Evolutionary conservation across 1,139 yeast species (phyloP).

Genomic region (Scheffersomyces lignicola): DNA sequence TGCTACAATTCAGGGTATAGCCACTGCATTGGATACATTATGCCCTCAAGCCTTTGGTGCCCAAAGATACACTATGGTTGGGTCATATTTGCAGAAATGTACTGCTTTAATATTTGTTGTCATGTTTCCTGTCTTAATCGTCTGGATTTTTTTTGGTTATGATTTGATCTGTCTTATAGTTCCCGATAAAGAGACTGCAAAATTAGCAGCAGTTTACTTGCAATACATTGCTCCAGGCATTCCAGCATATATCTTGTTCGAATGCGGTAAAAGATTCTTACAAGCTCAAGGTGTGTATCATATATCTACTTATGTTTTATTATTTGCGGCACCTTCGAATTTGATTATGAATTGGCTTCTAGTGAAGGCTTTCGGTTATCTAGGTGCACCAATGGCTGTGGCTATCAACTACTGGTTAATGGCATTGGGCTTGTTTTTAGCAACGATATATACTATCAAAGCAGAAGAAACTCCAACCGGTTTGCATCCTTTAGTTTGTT

Average conservation of each 20-base stretch:
- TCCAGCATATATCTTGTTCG: conserved; percentile 69
- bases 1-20: conserved; percentile 58
- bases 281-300: conserved; percentile 82
- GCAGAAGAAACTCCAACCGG: conserved; percentile 43
- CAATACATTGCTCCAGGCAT: conserved; percentile 52
- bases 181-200: conserved; percentile 52
- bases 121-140: conserved; percentile 48
- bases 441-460: conserved; percentile 38
- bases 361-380: conserved; percentile 37
- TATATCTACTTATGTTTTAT: conserved; percentile 70
- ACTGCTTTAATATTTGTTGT: conserved; percentile 49
- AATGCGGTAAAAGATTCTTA: conserved; percentile 68
- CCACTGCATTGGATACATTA: conserved; percentile 58
- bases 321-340: conserved; percentile 64
- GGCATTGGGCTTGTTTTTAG: conserved; percentile 46
- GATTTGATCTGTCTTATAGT: conserved; percentile 34
- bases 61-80: conserved; percentile 50
- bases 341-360: conserved; percentile 48
- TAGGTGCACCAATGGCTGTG: conserved; percentile 62
- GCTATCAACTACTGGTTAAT: conserved; percentile 57
- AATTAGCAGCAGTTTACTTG: conserved; percentile 51
- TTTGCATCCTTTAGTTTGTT: conserved; percentile 43
- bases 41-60: conserved; percentile 66
- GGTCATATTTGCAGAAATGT: conserved; percentile 55
- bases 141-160: conserved; percentile 52